phyloP scores from a whole-genome alignment of 2,329 filamentous ascomycete species.

The Penicillium verrucosum region DNA sequence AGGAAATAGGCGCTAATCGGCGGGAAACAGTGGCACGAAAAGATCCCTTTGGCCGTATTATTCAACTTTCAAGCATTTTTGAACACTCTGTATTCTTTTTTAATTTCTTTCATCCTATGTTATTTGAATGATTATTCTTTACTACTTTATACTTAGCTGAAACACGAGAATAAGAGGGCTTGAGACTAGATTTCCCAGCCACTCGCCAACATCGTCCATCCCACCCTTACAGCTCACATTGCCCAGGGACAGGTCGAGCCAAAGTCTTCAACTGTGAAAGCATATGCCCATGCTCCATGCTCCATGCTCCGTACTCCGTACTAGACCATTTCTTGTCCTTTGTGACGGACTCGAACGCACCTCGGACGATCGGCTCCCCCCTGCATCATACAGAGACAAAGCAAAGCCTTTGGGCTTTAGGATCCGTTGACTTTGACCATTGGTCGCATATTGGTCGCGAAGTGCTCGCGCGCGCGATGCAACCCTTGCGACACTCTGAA shows the following conservation, averaged over 20 bases:
- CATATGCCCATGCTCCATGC: not conserved
- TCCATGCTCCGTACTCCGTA: not conserved
- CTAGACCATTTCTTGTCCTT: not conserved
- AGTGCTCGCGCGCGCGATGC: conserved; percentile 13
- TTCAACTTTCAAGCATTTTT: not conserved
- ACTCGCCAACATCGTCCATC: conserved; percentile 4
- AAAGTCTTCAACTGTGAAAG: not conserved
- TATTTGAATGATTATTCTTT: not conserved
- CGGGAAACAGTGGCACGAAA: not conserved
- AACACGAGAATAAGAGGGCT: not conserved
- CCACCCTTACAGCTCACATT: conserved; percentile 5
- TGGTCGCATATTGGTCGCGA: conserved; percentile 6
- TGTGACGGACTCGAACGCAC: not conserved
- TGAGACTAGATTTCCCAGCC: conserved; percentile 1
- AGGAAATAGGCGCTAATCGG: not conserved
- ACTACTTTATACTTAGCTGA: not conserved
- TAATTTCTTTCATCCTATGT: not conserved
- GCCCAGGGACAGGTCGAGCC: not conserved
- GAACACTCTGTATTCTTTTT: not conserved
- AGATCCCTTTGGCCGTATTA: not conserved
- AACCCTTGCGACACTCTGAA: conserved; percentile 9
- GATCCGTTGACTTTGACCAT: conserved; percentile 9
- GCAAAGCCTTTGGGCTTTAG: not conserved
- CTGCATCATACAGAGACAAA: conserved; percentile 16
- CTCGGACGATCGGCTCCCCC: conserved; percentile 8